Percentiles rank a stretch among this genome's conserved stretches.
Conservation (phyloP, 768 basidiomycete species). For the Lactarius akahatsu region DNA sequence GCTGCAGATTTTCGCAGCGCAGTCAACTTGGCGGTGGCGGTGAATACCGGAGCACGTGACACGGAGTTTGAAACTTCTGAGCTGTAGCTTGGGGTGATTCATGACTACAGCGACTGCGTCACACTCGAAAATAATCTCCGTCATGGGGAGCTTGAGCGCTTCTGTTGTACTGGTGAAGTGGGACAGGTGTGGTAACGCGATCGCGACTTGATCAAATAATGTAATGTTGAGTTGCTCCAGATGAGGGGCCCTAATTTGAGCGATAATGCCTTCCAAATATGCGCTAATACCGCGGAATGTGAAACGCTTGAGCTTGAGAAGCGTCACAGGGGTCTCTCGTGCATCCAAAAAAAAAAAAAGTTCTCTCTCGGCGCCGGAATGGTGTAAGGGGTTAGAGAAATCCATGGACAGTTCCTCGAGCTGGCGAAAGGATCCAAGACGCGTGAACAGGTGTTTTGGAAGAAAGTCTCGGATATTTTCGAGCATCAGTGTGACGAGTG, state of each 20-base stretch:
- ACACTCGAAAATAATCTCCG: neutral
- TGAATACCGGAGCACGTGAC: no score
- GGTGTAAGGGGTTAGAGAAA: neutral
- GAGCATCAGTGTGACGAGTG: slow-evolving; percentile 1
- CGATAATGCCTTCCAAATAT: slow-evolving; percentile 8
- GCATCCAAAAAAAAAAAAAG: neutral
- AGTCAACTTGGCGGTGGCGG: neutral
- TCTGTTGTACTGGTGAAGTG: neutral
- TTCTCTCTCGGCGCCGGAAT: neutral
- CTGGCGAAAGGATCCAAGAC: neutral
- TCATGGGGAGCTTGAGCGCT: neutral
- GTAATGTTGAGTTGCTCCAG: neutral
- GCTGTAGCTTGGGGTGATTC: no score
- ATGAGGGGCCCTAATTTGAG: neutral
- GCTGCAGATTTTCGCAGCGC: neutral
- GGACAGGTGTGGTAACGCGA: neutral
- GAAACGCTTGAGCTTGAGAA: neutral
- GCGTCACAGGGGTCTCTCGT: neutral
- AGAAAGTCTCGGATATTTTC: neutral
- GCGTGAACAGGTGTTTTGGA: neutral
- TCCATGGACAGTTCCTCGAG: slow-evolving; percentile 11
- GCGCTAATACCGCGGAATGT: neutral
- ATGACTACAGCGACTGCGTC: neutral
- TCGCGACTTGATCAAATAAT: neutral
- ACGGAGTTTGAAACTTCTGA: no score